Percentiles rank a stretch among this genome's conserved stretches.
phyloP scores from a whole-genome alignment of 2,329 filamentous ascomycete genomes.

The Leptosphaerulina australis region DNA sequence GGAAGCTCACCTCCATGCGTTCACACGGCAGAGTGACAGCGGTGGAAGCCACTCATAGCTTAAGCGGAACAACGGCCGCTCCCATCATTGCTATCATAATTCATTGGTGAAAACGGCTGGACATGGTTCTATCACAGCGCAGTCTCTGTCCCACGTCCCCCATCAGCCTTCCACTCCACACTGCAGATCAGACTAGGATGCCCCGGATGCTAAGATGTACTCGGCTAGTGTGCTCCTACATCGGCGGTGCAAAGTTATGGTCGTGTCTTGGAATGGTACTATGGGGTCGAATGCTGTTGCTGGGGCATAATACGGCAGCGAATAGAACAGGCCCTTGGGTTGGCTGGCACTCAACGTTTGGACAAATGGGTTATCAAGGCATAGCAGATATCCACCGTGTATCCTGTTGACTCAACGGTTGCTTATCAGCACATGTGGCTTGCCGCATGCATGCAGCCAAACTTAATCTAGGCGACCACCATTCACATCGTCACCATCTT shows the following conservation, averaged over 20 bases:
- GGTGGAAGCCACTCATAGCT: slow-evolving; percentile 2
- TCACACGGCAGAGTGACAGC: slow-evolving; percentile 3
- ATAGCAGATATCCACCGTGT: not conserved
- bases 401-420: not conserved
- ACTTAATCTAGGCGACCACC: not conserved
- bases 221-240: not conserved
- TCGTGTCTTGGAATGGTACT: not conserved
- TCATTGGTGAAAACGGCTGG: not conserved
- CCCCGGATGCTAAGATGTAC: slow-evolving; percentile 2
- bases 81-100: not conserved
- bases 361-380: no score
- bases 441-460: slow-evolving; percentile 6
- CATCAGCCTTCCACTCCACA: not conserved
- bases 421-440: slow-evolving; percentile 9
- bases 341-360: no score
- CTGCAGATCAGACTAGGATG: slow-evolving; percentile 4
- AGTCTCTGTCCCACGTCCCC: not conserved
- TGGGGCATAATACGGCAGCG: not conserved
- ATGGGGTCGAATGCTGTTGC: not conserved
- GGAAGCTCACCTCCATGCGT: not conserved
- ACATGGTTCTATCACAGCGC: not conserved
- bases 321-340: no score
- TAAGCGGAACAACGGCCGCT: not conserved
- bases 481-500: not conserved
- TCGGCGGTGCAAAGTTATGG: not conserved